These are phyloP conservation scores for Cladophialophora psammophila DNA, from an alignment of 2,329 filamentous ascomycete species.

Conservation along the genomic window DNA sequence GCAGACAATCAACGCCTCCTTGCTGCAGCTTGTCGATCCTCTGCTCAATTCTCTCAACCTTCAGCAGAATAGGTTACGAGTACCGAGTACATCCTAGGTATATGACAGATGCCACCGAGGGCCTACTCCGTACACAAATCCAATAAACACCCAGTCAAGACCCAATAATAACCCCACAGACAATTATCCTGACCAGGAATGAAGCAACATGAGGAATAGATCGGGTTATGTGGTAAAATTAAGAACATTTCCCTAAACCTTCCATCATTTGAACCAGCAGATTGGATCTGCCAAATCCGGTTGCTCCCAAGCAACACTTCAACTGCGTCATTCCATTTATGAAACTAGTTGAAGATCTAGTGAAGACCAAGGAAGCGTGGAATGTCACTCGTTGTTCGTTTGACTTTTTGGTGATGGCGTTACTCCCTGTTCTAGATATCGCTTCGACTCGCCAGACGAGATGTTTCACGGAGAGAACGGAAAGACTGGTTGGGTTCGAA, in stretches of 20 bases:
- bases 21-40: slow-evolving; percentile 8
- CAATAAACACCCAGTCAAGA: not conserved
- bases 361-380: slow-evolving; percentile 2
- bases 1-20: not conserved
- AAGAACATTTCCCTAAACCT: slow-evolving; percentile 2
- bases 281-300: slow-evolving; percentile 25
- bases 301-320: not conserved
- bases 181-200: slow-evolving; percentile 19
- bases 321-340: slow-evolving; percentile 10
- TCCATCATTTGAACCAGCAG: slow-evolving; percentile 14
- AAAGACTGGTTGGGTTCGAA: slow-evolving; percentile 9
- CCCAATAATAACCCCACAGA: slow-evolving; percentile 8
- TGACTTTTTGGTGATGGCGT: not conserved
- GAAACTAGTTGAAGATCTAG: slow-evolving; percentile 16
- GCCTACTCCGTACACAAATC: slow-evolving; percentile 1
- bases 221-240: slow-evolving; percentile 12
- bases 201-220: slow-evolving; percentile 3
- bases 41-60: not conserved
- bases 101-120: slow-evolving; percentile 1
- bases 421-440: not conserved
- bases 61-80: not conserved
- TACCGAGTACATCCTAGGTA: not conserved
- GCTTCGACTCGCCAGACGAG: not conserved
- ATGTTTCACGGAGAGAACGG: slow-evolving; percentile 2
- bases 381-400: slow-evolving; percentile 4